A percentile compares a stretch with the other conserved stretches of the same genome.
Evolutionary conservation across 345 rosid genomes (phyloP).

Genomic region (Eucalyptus guilfoylei): DNA sequence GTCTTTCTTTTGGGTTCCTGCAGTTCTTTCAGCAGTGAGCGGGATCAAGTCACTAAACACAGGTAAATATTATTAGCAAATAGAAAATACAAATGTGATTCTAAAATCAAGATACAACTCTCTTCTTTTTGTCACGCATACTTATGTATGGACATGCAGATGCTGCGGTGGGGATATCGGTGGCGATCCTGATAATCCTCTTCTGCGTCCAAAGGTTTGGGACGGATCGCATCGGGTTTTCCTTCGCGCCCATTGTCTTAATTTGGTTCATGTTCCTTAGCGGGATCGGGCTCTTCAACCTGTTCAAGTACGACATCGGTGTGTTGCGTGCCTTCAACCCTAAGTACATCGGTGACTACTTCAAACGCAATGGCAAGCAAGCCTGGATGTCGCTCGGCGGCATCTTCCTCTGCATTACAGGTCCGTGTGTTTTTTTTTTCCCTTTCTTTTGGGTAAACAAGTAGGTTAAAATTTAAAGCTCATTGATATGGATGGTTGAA

Average conservation of each 20-base stretch:
- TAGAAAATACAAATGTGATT: background rate
- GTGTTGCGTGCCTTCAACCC: constrained; percentile 70
- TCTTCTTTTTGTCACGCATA: background rate
- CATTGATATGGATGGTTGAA: background rate
- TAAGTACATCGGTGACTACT: constrained; percentile 37
- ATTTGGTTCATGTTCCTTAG: constrained; percentile 42
- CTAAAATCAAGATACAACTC: background rate
- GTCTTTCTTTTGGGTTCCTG: background rate
- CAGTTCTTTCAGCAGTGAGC: constrained; percentile 72
- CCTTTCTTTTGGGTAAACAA: background rate
- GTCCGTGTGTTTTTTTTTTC: background rate
- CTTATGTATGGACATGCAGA: constrained; percentile 15
- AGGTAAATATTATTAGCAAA: constrained; percentile 12
- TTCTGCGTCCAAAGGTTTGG: constrained; percentile 55
- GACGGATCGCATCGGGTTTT: constrained; percentile 57
- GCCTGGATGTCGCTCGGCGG: constrained; percentile 80
- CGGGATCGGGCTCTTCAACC: constrained; percentile 58
- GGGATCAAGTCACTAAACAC: constrained; percentile 51
- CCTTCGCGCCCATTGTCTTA: constrained; percentile 54
- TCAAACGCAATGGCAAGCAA: constrained; percentile 29
- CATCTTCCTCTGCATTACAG: constrained; percentile 62
- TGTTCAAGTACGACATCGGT: constrained; percentile 35
- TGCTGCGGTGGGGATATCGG: constrained; percentile 48
- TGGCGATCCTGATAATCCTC: constrained; percentile 39
- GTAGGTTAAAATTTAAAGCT: background rate